phyloP scores from a whole-genome alignment of 345 rosid species.

The Boechera divaricarpa region DNA sequence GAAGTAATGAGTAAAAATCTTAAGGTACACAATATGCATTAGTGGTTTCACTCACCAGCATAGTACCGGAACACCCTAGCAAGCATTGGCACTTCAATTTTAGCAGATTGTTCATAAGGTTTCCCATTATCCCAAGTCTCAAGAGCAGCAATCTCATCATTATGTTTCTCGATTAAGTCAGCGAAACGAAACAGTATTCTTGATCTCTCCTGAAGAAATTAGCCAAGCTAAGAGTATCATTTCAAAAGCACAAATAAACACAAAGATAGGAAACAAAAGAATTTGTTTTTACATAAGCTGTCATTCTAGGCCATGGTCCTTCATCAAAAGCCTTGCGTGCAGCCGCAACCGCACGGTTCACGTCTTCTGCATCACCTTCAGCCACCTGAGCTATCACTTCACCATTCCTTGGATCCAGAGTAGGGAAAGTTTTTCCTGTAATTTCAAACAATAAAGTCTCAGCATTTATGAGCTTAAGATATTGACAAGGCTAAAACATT shows the following conservation, averaged over 20 bases:
- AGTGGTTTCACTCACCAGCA: constrained; percentile 65
- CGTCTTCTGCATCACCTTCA: constrained; percentile 48
- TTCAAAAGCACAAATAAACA: constrained; percentile 6
- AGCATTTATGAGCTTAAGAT: not conserved
- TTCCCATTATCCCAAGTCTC: constrained; percentile 97
- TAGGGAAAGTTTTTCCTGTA: constrained; percentile 51
- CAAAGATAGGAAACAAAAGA: not conserved
- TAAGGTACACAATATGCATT: not conserved
- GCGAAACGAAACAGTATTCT: constrained; percentile 70
- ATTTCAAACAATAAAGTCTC: not conserved
- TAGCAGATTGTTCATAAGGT: constrained; percentile 78
- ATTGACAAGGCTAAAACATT: not conserved
- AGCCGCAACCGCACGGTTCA: constrained; percentile 48
- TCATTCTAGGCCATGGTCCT: constrained; percentile 54
- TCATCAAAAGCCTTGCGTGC: constrained; percentile 50
- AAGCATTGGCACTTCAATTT: constrained; percentile 72
- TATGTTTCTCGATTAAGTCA: constrained; percentile 85
- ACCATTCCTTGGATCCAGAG: constrained; percentile 48
- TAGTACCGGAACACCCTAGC: constrained; percentile 78
- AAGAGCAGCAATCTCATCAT: constrained; percentile 79
- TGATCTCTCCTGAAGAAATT: constrained; percentile 72
- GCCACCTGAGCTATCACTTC: constrained; percentile 51
- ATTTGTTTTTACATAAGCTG: constrained; percentile 44
- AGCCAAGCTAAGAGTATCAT: not conserved
- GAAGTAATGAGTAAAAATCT: not conserved